Percentiles rank a stretch among this genome's conserved stretches.
Evolutionary conservation across 2,329 filamentous ascomycete species (phyloP).

Genomic region (Colletotrichum camelliae): DNA sequence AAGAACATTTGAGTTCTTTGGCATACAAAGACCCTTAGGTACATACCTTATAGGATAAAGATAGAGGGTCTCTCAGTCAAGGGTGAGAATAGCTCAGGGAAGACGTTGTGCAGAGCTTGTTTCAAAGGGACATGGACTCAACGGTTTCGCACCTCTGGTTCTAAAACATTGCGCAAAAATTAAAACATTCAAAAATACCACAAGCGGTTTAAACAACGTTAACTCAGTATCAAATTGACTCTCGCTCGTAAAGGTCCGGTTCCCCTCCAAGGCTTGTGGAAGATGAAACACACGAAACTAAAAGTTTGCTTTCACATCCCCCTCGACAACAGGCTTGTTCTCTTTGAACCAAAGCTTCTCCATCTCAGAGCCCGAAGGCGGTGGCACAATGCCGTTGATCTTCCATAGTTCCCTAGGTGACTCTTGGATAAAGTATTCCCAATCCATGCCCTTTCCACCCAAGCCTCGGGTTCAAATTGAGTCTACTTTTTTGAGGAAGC

Average conservation of each 20-base stretch:
- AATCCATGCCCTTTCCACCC: background rate
- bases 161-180: too few species aligned
- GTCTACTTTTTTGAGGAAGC: background rate
- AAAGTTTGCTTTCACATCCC: background rate
- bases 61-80: too few species aligned
- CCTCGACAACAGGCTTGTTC: conserved; percentile 46
- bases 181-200: background rate
- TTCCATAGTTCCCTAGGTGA: background rate
- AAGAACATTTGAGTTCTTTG: background rate
- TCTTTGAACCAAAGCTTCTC: background rate
- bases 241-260: background rate
- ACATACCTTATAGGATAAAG: too few species aligned
- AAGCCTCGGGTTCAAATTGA: background rate
- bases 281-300: background rate
- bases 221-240: background rate
- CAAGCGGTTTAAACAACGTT: background rate
- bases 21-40: too few species aligned
- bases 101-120: too few species aligned
- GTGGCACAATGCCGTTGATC: background rate
- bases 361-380: background rate
- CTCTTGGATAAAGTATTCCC: background rate
- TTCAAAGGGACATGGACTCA: too few species aligned
- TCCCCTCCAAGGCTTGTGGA: background rate
- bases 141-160: too few species aligned
- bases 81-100: too few species aligned